phyloP scores from a whole-genome alignment of 2,329 filamentous ascomycete genomes.

The Pyricularia sp. region DNA sequence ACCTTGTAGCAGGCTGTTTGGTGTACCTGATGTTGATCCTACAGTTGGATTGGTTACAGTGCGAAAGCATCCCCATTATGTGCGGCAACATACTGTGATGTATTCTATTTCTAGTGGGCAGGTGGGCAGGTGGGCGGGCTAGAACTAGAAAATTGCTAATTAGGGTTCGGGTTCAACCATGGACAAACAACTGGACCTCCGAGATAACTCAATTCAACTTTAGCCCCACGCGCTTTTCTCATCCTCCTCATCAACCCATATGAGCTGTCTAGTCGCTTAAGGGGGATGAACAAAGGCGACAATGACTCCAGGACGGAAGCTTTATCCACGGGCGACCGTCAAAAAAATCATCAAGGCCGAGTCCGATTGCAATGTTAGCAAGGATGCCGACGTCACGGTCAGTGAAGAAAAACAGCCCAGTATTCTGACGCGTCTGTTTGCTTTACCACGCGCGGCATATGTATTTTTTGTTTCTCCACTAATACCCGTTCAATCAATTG shows the following conservation, averaged over 20 bases:
- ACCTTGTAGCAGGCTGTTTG: not conserved
- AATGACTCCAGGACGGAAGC: constrained; percentile 59
- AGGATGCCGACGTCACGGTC: constrained; percentile 80
- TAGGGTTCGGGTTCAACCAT: not conserved
- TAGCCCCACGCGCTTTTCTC: not conserved
- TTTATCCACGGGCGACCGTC: constrained; percentile 75
- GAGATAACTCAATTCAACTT: not conserved
- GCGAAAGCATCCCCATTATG: not conserved
- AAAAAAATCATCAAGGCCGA: constrained; percentile 90
- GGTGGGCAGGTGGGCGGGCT: no score
- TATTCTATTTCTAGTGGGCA: not conserved
- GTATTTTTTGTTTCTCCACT: not conserved
- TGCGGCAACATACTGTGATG: not conserved
- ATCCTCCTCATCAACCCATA: not conserved
- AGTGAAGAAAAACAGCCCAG: constrained; percentile 14
- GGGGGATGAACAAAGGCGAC: constrained; percentile 1
- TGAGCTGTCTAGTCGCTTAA: not conserved
- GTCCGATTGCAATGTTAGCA: constrained; percentile 69
- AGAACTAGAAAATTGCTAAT: no score
- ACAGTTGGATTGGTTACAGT: not conserved
- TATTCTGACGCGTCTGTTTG: constrained; percentile 2
- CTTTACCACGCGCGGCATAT: not conserved
- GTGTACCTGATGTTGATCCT: not conserved
- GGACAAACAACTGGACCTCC: not conserved
- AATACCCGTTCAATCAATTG: not conserved